These are phyloP conservation scores for Keithomyces neogunnii DNA, from an alignment of 2,329 filamentous ascomycete genomes.

Conservation along the genomic window DNA sequence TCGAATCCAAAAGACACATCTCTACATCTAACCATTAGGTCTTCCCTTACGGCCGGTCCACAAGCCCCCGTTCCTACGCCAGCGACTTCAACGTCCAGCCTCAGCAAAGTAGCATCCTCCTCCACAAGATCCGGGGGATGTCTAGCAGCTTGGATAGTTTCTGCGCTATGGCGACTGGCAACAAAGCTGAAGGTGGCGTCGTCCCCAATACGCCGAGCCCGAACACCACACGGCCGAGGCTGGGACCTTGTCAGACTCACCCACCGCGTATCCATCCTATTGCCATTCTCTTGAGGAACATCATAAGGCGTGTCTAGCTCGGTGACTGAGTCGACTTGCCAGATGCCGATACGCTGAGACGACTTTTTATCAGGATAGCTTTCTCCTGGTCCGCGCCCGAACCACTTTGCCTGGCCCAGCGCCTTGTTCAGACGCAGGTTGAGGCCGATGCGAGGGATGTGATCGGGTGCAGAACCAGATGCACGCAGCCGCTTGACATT, in stretches of 20 bases:
- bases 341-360: constrained; percentile 46
- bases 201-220: constrained; percentile 11
- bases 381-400: constrained; percentile 55
- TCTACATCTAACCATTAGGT: constrained; percentile 32
- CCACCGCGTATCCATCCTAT: constrained; percentile 53
- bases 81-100: constrained; percentile 36
- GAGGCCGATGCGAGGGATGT: constrained; percentile 54
- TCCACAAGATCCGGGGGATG: constrained; percentile 56
- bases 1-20: constrained; percentile 33
- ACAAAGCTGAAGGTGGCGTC: constrained; percentile 40
- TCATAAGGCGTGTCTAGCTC: constrained; percentile 53
- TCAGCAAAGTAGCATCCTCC: constrained; percentile 34
- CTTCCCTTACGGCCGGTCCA: constrained; percentile 37
- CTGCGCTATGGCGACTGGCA: constrained; percentile 42
- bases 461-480: constrained; percentile 40
- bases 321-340: constrained; percentile 28
- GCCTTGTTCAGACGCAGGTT: constrained; percentile 40
- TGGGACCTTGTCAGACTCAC: constrained; percentile 26
- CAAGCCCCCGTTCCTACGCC: constrained; percentile 42
- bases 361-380: constrained; percentile 54
- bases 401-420: constrained; percentile 46
- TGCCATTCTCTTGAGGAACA: constrained; percentile 60
- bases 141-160: constrained; percentile 45
- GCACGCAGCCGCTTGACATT: constrained; percentile 33
- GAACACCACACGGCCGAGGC: constrained; percentile 10